Conservation (phyloP, 257 asterid genomes). For the Solanum raphanifolium region DNA sequence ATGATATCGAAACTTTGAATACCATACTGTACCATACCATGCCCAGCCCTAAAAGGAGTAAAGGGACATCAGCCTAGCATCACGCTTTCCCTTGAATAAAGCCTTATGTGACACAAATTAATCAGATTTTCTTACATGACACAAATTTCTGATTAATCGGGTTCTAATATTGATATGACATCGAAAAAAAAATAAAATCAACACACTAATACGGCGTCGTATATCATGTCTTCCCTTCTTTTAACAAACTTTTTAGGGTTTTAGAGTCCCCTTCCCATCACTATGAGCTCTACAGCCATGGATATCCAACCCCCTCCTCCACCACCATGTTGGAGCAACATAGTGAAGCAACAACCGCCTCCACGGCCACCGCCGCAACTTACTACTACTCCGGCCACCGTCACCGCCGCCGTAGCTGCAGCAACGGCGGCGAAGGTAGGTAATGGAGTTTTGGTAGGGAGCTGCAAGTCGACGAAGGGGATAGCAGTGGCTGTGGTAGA, state of each 20-base stretch:
- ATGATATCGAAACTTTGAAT: too few species aligned
- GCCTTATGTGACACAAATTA: too few species aligned
- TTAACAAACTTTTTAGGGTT: slow-evolving; percentile 6
- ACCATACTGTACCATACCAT: too few species aligned
- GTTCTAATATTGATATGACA: too few species aligned
- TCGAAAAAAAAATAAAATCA: too few species aligned
- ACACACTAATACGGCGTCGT: too few species aligned
- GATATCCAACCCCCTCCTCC: slow-evolving; percentile 21
- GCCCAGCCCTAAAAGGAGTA: too few species aligned
- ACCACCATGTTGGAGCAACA: slow-evolving; percentile 43
- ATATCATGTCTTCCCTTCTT: too few species aligned
- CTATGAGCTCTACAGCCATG: not conserved
- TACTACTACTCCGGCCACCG: not conserved
- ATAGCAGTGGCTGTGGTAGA: slow-evolving; percentile 88
- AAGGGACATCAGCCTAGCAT: too few species aligned
- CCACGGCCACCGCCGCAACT: not conserved
- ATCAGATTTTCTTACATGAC: too few species aligned
- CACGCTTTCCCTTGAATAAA: too few species aligned
- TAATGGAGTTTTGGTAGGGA: slow-evolving; percentile 43
- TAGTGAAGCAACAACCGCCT: slow-evolving; percentile 42
- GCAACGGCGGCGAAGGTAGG: not conserved
- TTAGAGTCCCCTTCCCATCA: not conserved
- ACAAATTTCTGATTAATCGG: too few species aligned
- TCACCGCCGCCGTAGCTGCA: not conserved
- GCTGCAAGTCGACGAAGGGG: slow-evolving; percentile 75